Percentiles rank a stretch among this genome's conserved stretches.
phyloP scores from a whole-genome alignment of 495 filamentous ascomycete species.

The Aspergillus avenaceus region DNA sequence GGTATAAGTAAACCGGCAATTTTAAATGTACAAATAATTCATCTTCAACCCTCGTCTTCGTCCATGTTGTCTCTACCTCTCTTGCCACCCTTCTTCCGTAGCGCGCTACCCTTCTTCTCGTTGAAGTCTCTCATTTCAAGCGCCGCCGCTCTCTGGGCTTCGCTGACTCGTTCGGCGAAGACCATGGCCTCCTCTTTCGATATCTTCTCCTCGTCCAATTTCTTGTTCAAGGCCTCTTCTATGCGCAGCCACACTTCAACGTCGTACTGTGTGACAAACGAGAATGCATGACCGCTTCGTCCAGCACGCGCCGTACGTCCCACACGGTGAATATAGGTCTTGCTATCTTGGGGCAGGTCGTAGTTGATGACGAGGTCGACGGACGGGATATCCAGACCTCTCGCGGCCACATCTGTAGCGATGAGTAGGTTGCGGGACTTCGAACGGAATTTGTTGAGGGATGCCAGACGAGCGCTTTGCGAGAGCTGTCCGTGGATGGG shows the following conservation, averaged over 20 bases:
- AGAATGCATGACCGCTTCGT: constrained; percentile 77
- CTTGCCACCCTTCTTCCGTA: constrained; percentile 58
- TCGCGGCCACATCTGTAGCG: constrained; percentile 92
- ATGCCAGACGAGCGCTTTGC: constrained; percentile 77
- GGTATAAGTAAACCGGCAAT: too few species aligned
- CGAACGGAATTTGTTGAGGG: constrained; percentile 81
- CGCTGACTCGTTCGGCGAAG: constrained; percentile 68
- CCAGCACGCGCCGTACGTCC: constrained; percentile 91
- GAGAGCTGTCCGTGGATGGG: constrained; percentile 88
- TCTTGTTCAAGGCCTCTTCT: constrained; percentile 73
- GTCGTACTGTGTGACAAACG: constrained; percentile 87
- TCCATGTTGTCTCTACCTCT: constrained; percentile 76
- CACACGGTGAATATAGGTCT: constrained; percentile 94
- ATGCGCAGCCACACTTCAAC: constrained; percentile 82
- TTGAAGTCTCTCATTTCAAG: constrained; percentile 79
- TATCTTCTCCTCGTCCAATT: constrained; percentile 62
- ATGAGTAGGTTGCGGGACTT: constrained; percentile 77
- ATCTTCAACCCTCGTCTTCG: constrained; percentile 58
- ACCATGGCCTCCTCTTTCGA: constrained; percentile 87
- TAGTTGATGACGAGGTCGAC: constrained; percentile 89
- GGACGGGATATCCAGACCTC: constrained; percentile 90
- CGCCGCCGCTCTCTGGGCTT: constrained; percentile 79
- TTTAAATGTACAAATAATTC: too few species aligned
- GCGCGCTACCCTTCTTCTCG: constrained; percentile 68
- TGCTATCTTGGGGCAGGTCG: constrained; percentile 76